These are phyloP conservation scores for Kwoniella europaea DNA, from an alignment of 768 basidiomycete species.

Conservation along the genomic window DNA sequence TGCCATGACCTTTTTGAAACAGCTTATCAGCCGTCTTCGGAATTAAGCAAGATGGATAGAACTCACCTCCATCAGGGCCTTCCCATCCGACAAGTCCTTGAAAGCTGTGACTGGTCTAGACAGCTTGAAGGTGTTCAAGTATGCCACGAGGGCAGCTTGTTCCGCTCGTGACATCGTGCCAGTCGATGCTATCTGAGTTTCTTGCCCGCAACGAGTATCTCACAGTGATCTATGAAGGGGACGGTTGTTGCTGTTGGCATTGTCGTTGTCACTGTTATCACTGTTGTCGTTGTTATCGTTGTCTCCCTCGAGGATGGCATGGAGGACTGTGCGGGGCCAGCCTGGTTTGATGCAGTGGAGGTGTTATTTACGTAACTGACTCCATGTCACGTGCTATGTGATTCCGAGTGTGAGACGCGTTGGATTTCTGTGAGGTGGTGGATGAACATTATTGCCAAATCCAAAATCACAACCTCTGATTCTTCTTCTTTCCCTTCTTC, in stretches of 20 bases:
- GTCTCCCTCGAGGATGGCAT: background rate
- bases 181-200: too few species aligned
- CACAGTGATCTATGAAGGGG: too few species aligned
- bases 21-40: background rate
- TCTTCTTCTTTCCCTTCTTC: constrained; percentile 8
- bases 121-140: constrained; percentile 49
- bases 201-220: too few species aligned
- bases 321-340: constrained; percentile 5
- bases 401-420: constrained; percentile 14
- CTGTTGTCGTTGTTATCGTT: background rate
- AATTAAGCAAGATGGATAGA: background rate
- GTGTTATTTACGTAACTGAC: constrained; percentile 12
- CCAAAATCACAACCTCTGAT: background rate
- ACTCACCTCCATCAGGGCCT: constrained; percentile 49
- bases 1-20: constrained; percentile 31
- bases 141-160: constrained; percentile 48
- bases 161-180: constrained; percentile 48
- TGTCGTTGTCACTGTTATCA: background rate
- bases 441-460: too few species aligned
- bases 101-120: constrained; percentile 38
- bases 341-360: constrained; percentile 9
- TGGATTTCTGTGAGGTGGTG: background rate
- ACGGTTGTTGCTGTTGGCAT: background rate
- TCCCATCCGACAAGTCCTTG: constrained; percentile 46
- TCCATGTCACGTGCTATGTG: constrained; percentile 7